These are phyloP conservation scores for Paxillus ammoniavirescens DNA, from an alignment of 768 basidiomycete species.

Conservation along the genomic window DNA sequence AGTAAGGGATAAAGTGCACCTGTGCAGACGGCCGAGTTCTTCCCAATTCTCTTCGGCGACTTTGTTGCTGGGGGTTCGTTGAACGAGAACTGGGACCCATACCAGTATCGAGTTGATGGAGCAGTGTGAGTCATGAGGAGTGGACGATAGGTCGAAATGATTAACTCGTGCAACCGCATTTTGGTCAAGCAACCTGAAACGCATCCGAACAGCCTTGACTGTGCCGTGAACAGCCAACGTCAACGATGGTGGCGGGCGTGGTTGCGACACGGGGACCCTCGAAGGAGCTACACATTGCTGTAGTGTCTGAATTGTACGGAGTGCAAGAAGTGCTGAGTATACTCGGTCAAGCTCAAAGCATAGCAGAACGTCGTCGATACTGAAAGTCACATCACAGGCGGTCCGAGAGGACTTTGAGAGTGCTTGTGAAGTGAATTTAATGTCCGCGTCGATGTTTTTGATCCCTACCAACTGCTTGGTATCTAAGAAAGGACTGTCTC, in stretches of 20 bases:
- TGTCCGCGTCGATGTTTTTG: constrained; percentile 30
- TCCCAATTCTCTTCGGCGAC: constrained; percentile 59
- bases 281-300: constrained; percentile 18
- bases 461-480: constrained; percentile 45
- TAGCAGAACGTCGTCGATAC: constrained; percentile 52
- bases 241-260: constrained; percentile 13
- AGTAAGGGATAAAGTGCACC: constrained; percentile 43
- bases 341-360: constrained; percentile 62
- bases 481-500: constrained; percentile 45
- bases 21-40: constrained; percentile 62
- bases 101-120: constrained; percentile 44
- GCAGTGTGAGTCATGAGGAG: constrained; percentile 24
- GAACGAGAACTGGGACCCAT: constrained; percentile 55
- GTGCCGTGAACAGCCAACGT: constrained; percentile 29
- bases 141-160: constrained; percentile 19
- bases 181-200: constrained; percentile 48
- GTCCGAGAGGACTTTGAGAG: constrained; percentile 8
- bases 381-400: constrained; percentile 42
- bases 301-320: constrained; percentile 49
- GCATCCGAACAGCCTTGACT: constrained; percentile 47
- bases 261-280: constrained; percentile 14
- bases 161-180: constrained; percentile 40
- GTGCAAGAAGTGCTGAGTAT: constrained; percentile 67
- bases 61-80: constrained; percentile 34
- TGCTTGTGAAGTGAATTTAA: constrained; percentile 17